A percentile compares a stretch with the other conserved stretches of the same genome.
These are phyloP conservation scores for Leptographium flavum DNA, from an alignment of 2,329 filamentous ascomycete species.

Conservation along the genomic window DNA sequence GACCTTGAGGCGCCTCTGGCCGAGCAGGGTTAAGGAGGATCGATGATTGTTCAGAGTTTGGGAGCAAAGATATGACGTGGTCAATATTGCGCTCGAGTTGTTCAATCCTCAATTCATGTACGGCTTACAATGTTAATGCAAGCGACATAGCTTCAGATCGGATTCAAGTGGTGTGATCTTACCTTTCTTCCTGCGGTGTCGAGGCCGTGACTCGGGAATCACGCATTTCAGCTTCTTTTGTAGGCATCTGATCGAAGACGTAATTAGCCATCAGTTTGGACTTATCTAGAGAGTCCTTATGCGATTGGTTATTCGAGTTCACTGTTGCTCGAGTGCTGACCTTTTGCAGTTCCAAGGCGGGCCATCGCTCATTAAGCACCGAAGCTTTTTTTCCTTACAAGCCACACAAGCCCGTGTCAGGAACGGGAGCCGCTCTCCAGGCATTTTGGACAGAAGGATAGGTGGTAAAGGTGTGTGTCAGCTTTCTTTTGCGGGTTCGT, in stretches of 20 bases:
- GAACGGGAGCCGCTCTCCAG: not conserved
- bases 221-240: conserved; percentile 3
- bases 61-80: conserved; percentile 1
- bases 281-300: no score
- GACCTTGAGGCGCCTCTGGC: not conserved
- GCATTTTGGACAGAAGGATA: not conserved
- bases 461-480: not conserved
- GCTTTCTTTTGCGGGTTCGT: not conserved
- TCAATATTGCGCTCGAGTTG: conserved; percentile 1
- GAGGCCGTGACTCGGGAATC: not conserved
- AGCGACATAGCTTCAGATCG: no score
- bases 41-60: not conserved
- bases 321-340: not conserved
- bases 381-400: conserved; percentile 5
- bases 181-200: conserved; percentile 1
- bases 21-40: not conserved
- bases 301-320: no score
- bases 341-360: conserved; percentile 3
- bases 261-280: not conserved
- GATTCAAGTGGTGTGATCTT: not conserved
- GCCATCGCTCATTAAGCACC: conserved; percentile 2
- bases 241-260: not conserved
- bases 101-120: not conserved
- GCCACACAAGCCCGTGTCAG: not conserved
- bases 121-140: not conserved